Conservation (phyloP, 108 stramenopile species). For the Conticribra weissflogii region DNA sequence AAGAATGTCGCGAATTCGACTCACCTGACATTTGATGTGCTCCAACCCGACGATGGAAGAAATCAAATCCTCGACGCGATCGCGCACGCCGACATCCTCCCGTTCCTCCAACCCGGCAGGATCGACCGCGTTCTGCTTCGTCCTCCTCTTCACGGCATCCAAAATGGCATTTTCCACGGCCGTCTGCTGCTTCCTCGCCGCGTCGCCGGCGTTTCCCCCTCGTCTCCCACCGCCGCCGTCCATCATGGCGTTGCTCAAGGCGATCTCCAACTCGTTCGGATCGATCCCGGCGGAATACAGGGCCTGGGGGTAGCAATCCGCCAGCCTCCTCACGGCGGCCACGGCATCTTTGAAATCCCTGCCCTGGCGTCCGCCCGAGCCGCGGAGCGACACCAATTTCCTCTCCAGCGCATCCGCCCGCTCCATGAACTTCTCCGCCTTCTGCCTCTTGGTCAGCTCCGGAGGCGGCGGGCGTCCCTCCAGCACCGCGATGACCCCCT, state of each 20-base stretch:
- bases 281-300: slow-evolving; percentile 86
- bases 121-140: slow-evolving; percentile 18
- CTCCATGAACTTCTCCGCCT: slow-evolving; percentile 83
- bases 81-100: slow-evolving; percentile 51
- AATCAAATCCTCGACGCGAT: slow-evolving; percentile 87
- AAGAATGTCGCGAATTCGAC: too few species aligned
- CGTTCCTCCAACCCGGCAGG: slow-evolving; percentile 13
- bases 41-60: slow-evolving; percentile 86
- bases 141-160: slow-evolving; percentile 74
- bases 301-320: slow-evolving; percentile 88
- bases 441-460: slow-evolving; percentile 75
- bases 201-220: slow-evolving; percentile 54
- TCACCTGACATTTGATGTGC: slow-evolving; percentile 88
- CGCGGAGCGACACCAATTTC: slow-evolving; percentile 58
- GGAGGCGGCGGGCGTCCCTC: slow-evolving; percentile 89
- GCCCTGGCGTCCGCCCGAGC: slow-evolving; percentile 64
- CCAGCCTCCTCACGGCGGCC: slow-evolving; percentile 76
- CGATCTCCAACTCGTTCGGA: slow-evolving; percentile 69
- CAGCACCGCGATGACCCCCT: slow-evolving; percentile 80
- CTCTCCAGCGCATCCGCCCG: slow-evolving; percentile 78
- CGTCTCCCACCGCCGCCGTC: slow-evolving; percentile 40
- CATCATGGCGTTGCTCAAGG: slow-evolving; percentile 70
- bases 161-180: slow-evolving; percentile 70
- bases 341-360: slow-evolving; percentile 77
- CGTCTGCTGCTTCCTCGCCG: slow-evolving; percentile 51